phyloP scores from a whole-genome alignment of 306 rosid genomes.

The Vigna nakashimae region DNA sequence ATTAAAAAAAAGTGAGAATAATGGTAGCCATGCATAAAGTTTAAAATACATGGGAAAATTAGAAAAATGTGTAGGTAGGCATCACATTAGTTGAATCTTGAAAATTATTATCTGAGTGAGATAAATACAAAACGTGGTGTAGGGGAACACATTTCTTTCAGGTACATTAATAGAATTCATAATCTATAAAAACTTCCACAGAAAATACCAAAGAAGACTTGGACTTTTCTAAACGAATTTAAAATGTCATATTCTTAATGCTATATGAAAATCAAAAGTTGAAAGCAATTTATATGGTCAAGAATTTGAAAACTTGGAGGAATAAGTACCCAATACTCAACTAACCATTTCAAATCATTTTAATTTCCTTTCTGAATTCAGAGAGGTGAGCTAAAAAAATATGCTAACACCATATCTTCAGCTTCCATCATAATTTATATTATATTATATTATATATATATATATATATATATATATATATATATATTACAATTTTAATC shows the following conservation, averaged over 20 bases:
- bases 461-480: too few relatives aligned
- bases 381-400: neutral
- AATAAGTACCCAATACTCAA: neutral
- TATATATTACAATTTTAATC: neutral
- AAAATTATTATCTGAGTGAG: neutral
- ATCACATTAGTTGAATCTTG: neutral
- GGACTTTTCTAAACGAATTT: neutral
- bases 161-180: neutral
- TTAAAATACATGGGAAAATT: neutral
- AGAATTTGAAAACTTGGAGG: neutral
- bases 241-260: neutral
- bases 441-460: neutral
- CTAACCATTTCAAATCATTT: neutral
- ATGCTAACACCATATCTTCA: too few relatives aligned
- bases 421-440: too few relatives aligned
- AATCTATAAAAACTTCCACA: neutral
- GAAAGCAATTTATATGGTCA: slow-evolving; percentile 1
- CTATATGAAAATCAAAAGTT: neutral
- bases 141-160: neutral
- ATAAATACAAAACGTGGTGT: neutral
- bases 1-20: neutral
- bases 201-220: neutral
- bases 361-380: neutral
- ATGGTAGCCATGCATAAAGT: neutral
- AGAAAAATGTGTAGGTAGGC: neutral